Percentiles rank a stretch among this genome's conserved stretches.
These are phyloP conservation scores for Metschnikowia reukaufii DNA, from an alignment of 805 yeast genomes.

Conservation along the genomic window DNA sequence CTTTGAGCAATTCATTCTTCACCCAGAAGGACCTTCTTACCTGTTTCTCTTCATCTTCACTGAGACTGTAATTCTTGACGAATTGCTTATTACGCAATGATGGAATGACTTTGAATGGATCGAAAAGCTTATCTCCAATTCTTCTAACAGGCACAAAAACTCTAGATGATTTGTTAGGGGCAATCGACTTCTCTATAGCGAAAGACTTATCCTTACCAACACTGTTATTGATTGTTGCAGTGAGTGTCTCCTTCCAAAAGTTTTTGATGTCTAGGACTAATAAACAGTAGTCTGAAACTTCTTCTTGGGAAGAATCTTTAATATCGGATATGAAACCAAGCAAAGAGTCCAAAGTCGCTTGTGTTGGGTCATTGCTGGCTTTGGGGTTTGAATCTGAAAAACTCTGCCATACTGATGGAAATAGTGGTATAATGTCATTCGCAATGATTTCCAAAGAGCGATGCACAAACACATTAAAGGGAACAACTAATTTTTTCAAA, in stretches of 20 bases:
- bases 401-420: conserved; percentile 25
- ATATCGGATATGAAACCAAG: conserved; percentile 27
- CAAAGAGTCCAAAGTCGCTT: conserved; percentile 28
- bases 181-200: conserved; percentile 24
- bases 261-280: conserved; percentile 77
- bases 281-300: conserved; percentile 55
- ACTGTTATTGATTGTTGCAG: conserved; percentile 31
- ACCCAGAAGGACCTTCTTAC: conserved; percentile 79
- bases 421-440: conserved; percentile 69
- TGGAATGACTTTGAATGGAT: conserved; percentile 60
- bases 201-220: conserved; percentile 22
- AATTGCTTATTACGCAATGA: conserved; percentile 70
- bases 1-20: conserved; percentile 59
- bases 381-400: conserved; percentile 8
- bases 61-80: conserved; percentile 53
- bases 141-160: conserved; percentile 70
- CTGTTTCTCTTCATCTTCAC: conserved; percentile 54
- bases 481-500: conserved; percentile 61
- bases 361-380: neutral
- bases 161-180: conserved; percentile 43
- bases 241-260: conserved; percentile 64
- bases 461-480: conserved; percentile 67
- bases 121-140: conserved; percentile 42
- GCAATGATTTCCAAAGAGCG: conserved; percentile 74
- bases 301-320: conserved; percentile 23